These are phyloP conservation scores for Otatea glauca DNA, from an alignment of 176 grass and related monocot genomes.

Conservation along the genomic window DNA sequence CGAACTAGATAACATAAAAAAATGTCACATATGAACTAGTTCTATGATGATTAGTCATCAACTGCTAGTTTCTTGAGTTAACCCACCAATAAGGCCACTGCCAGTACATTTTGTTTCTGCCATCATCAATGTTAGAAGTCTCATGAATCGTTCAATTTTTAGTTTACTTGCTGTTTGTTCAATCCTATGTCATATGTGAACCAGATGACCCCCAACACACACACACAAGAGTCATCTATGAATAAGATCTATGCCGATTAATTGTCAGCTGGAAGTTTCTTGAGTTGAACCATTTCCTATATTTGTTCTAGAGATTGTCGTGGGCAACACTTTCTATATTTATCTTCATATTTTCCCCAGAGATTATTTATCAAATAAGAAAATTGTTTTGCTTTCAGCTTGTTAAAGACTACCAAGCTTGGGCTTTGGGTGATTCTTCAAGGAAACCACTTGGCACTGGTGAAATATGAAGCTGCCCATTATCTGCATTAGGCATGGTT, in stretches of 20 bases:
- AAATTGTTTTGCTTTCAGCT: conserved; percentile 55
- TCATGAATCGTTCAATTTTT: background rate
- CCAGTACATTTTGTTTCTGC: background rate
- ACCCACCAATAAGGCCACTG: background rate
- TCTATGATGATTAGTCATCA: background rate
- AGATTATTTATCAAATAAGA: background rate
- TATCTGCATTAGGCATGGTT: conserved; percentile 18
- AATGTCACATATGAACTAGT: background rate
- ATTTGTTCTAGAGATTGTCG: background rate
- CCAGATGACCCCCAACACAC: conserved; percentile 22
- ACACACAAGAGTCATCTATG: background rate
- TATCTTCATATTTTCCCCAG: background rate
- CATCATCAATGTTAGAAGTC: background rate
- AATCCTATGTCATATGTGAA: background rate
- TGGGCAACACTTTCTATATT: conserved; percentile 5
- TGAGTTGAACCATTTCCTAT: background rate
- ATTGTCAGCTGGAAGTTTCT: conserved; percentile 5
- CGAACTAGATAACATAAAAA: background rate
- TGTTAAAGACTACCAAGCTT: conserved; percentile 87
- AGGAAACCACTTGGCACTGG: conserved; percentile 90
- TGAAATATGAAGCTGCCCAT: conserved; percentile 70
- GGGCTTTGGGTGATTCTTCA: conserved; percentile 90
- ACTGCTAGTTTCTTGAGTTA: conserved; percentile 2
- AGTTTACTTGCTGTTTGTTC: background rate
- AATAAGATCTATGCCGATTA: background rate